phyloP scores from a whole-genome alignment of 768 basidiomycete species.

The Suillus sp. region DNA sequence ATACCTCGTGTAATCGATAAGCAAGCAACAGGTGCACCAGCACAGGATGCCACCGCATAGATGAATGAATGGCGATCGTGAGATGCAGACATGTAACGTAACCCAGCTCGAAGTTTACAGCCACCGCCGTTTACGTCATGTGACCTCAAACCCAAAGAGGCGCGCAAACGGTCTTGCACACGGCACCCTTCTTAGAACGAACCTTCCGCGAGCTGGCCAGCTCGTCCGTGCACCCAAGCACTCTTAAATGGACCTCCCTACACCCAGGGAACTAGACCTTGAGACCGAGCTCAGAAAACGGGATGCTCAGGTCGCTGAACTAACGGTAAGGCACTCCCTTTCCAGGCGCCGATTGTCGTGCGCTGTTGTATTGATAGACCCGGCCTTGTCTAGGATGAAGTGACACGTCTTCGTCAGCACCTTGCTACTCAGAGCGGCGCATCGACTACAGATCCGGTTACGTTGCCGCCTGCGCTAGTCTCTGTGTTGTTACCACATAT shows the following conservation, averaged over 20 bases:
- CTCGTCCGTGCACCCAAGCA: conserved; percentile 18
- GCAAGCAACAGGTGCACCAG: too few species aligned
- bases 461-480: conserved; percentile 70
- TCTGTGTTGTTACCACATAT: conserved; percentile 72
- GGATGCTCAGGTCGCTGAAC: conserved; percentile 69
- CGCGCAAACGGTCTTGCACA: conserved; percentile 31
- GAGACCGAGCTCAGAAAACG: conserved; percentile 76
- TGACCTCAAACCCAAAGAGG: conserved; percentile 25
- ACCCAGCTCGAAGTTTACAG: conserved; percentile 26
- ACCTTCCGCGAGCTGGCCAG: conserved; percentile 15
- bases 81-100: neutral
- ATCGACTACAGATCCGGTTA: conserved; percentile 60
- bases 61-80: neutral
- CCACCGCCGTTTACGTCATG: conserved; percentile 35
- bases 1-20: neutral
- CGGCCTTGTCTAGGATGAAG: conserved; percentile 59
- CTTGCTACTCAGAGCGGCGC: conserved; percentile 61
- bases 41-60: neutral
- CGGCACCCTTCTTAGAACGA: conserved; percentile 17
- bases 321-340: conserved; percentile 57
- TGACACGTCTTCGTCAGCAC: conserved; percentile 66
- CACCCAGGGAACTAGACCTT: conserved; percentile 77
- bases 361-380: conserved; percentile 21
- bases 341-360: conserved; percentile 24
- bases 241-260: conserved; percentile 65